A percentile compares a stretch with the other conserved stretches of the same genome.
Evolutionary conservation across 2,329 filamentous ascomycete species (phyloP).

Genomic region (Magnaporthiopsis incrustans): DNA sequence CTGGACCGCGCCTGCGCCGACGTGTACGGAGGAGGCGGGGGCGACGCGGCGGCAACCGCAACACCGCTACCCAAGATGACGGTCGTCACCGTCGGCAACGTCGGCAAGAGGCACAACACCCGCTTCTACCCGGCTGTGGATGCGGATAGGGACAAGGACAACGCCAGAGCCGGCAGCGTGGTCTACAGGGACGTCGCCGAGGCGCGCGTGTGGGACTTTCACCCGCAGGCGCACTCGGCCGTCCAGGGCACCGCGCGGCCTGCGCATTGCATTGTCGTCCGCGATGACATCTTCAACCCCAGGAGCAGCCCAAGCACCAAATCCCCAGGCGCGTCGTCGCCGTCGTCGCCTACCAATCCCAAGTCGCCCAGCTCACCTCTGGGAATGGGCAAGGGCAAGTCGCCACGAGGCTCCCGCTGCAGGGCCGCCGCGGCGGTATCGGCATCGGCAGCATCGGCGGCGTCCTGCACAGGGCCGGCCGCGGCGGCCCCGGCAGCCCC

Average conservation of each 20-base stretch:
- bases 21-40: conserved; percentile 35
- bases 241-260: conserved; percentile 62
- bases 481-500: background rate
- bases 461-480: background rate
- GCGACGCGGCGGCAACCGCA: no score
- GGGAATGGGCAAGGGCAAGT: background rate
- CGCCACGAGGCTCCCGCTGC: background rate
- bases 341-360: background rate
- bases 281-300: conserved; percentile 58
- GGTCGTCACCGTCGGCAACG: conserved; percentile 72
- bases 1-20: conserved; percentile 57
- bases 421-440: background rate
- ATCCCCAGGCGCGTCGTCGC: no score
- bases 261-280: conserved; percentile 70
- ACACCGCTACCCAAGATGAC: conserved; percentile 50
- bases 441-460: background rate
- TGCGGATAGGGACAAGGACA: conserved; percentile 45
- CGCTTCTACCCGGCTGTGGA: conserved; percentile 64
- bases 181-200: conserved; percentile 79
- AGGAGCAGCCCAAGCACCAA: background rate
- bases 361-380: conserved; percentile 7
- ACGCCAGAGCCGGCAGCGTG: conserved; percentile 67
- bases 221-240: conserved; percentile 70
- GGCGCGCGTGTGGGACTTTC: conserved; percentile 75
- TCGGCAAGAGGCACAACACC: conserved; percentile 84